phyloP scores from a whole-genome alignment of 331 rosid species.

The Malus hybrid region DNA sequence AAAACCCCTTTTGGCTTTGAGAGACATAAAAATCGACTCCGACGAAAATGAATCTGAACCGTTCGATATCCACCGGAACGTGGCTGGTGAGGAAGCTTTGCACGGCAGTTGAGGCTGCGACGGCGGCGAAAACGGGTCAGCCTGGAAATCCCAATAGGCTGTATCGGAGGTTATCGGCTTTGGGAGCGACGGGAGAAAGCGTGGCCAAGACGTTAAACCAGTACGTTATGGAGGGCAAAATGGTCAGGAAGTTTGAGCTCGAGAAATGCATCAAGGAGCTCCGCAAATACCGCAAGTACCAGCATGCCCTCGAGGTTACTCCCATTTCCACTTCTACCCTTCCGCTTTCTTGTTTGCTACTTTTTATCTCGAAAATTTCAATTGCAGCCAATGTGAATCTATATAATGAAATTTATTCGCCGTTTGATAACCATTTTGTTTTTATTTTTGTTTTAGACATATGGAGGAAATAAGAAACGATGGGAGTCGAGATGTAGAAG shows the following conservation, averaged over 20 bases:
- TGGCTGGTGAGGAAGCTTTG: slow-evolving; percentile 24
- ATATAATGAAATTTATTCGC: not conserved
- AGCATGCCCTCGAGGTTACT: slow-evolving; percentile 65
- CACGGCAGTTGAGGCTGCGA: not conserved
- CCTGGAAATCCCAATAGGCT: slow-evolving; percentile 18
- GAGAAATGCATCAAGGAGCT: slow-evolving; percentile 41
- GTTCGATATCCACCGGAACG: slow-evolving; percentile 21
- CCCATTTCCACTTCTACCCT: not conserved
- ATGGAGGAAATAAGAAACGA: too few relatives aligned
- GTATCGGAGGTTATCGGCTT: slow-evolving; percentile 44
- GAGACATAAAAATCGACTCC: not conserved
- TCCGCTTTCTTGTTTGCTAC: not conserved
- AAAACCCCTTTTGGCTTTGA: not conserved
- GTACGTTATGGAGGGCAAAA: slow-evolving; percentile 49
- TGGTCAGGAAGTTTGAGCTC: slow-evolving; percentile 37
- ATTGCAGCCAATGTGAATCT: not conserved
- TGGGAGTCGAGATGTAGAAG: too few relatives aligned
- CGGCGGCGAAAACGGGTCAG: not conserved
- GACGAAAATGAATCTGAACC: slow-evolving; percentile 31
- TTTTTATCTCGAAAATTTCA: not conserved
- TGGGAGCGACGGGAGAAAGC: slow-evolving; percentile 50
- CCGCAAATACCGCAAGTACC: slow-evolving; percentile 39
- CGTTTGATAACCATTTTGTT: not conserved
- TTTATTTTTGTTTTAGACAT: too few relatives aligned
- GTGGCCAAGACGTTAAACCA: slow-evolving; percentile 45